Conservation (phyloP, 2,329 filamentous ascomycete species). For the Fusarium brevicatenulatum region DNA sequence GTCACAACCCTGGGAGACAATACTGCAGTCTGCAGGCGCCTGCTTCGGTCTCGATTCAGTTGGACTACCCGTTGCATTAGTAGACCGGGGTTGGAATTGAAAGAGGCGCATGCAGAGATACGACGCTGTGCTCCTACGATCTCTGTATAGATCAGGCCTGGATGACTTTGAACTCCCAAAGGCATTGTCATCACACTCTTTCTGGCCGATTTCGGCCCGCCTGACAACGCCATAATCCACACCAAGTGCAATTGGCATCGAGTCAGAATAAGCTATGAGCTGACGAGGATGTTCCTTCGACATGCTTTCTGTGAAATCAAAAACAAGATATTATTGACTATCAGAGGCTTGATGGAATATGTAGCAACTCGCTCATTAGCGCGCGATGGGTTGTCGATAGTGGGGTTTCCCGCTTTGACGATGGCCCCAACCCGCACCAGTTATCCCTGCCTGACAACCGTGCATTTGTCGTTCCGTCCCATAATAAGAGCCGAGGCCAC, state of each 20-base stretch:
- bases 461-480: conserved; percentile 41
- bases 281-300: background rate
- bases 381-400: conserved; percentile 24
- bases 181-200: background rate
- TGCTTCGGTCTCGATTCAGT: conserved; percentile 35
- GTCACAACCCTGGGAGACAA: conserved; percentile 15
- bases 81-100: conserved; percentile 11
- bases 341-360: conserved; percentile 6
- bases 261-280: background rate
- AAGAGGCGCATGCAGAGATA: conserved; percentile 7
- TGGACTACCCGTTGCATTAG: conserved; percentile 30
- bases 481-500: conserved; percentile 42
- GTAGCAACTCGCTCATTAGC: conserved; percentile 19
- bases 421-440: conserved; percentile 33
- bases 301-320: background rate
- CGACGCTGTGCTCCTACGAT: conserved; percentile 11
- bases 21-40: conserved; percentile 29
- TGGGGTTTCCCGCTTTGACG: conserved; percentile 34
- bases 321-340: background rate
- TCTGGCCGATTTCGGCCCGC: background rate
- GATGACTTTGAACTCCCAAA: background rate
- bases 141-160: conserved; percentile 15
- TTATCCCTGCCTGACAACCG: conserved; percentile 39
- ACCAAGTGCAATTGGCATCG: background rate
- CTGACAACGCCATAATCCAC: background rate